Evolutionary conservation across 2,329 filamentous ascomycete species (phyloP).

Genomic region (Penicillium sp.): DNA sequence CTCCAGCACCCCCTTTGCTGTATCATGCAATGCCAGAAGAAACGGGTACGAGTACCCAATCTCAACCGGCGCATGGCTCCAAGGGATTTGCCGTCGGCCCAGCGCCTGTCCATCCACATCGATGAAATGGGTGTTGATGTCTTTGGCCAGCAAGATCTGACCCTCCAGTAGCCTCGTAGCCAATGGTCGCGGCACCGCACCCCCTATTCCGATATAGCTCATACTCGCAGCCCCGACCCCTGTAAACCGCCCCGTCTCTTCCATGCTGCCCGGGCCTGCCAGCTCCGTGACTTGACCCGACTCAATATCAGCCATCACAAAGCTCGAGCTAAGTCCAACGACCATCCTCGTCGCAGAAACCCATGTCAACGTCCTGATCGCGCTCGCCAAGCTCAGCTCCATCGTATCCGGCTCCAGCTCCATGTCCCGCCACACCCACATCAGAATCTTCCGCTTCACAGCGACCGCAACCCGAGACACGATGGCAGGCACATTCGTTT

Average conservation of each 20-base stretch:
- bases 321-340: slow-evolving; percentile 87
- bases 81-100: slow-evolving; percentile 86
- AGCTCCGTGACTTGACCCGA: slow-evolving; percentile 76
- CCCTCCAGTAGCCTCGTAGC: slow-evolving; percentile 79
- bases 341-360: slow-evolving; percentile 82
- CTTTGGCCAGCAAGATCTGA: slow-evolving; percentile 91
- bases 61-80: slow-evolving; percentile 82
- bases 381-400: slow-evolving; percentile 79
- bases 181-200: slow-evolving; percentile 87
- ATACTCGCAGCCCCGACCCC: slow-evolving; percentile 83
- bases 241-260: slow-evolving; percentile 74
- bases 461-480: slow-evolving; percentile 89
- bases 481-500: slow-evolving; percentile 86
- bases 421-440: slow-evolving; percentile 97
- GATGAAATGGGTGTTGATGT: slow-evolving; percentile 93
- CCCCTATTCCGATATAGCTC: slow-evolving; percentile 94
- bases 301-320: slow-evolving; percentile 83
- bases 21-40: slow-evolving; percentile 80
- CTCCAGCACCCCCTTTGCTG: slow-evolving; percentile 81
- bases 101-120: slow-evolving; percentile 78
- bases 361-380: slow-evolving; percentile 89
- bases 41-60: slow-evolving; percentile 98
- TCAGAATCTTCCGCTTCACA: slow-evolving; percentile 82
- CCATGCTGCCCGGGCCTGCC: slow-evolving; percentile 71
- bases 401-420: slow-evolving; percentile 72